Percentiles rank a stretch among this genome's conserved stretches.
Conservation (phyloP, 441 rosid species). For the Syzygium syzygioides region DNA sequence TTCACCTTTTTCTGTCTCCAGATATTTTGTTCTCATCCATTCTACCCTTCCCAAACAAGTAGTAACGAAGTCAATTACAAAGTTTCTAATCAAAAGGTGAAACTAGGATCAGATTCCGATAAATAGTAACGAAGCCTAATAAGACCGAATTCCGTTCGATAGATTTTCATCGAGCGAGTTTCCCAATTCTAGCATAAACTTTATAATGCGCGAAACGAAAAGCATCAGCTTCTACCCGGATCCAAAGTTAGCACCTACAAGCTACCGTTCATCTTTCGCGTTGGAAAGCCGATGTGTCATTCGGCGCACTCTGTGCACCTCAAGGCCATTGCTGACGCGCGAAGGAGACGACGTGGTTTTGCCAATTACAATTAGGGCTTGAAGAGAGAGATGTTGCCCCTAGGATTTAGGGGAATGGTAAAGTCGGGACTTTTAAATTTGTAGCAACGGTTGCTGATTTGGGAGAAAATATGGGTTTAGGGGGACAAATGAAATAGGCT, state of each 20-base stretch:
- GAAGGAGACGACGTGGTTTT: no score
- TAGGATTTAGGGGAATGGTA: no score
- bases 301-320: no score
- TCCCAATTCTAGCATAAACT: background rate
- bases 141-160: background rate
- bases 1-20: background rate
- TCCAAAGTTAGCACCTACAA: background rate
- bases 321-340: no score
- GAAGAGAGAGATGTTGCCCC: no score
- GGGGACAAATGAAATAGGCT: no score
- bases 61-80: background rate
- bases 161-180: background rate
- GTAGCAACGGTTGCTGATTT: background rate
- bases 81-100: background rate
- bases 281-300: no score
- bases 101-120: background rate
- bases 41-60: background rate
- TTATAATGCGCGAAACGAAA: background rate
- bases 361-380: no score
- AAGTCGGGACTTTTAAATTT: background rate
- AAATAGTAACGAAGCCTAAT: background rate
- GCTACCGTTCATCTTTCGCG: background rate
- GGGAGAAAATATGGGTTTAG: background rate
- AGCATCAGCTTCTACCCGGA: background rate
- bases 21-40: background rate